These are phyloP conservation scores for Ophiocordyceps polyrhachis-furcata DNA, from an alignment of 2,329 filamentous ascomycete species.

Conservation along the genomic window DNA sequence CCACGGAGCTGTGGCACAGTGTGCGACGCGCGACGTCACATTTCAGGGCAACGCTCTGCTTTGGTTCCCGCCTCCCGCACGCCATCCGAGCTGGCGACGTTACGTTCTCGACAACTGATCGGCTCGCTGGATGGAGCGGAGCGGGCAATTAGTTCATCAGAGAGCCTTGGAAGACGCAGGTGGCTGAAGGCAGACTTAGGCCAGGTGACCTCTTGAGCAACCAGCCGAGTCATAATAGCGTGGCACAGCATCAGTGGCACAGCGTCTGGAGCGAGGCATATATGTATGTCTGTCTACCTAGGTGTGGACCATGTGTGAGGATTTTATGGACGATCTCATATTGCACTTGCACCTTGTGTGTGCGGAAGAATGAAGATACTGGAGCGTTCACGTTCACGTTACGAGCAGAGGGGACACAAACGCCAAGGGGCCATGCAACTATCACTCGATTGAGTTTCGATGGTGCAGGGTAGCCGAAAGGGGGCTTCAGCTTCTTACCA, in stretches of 20 bases:
- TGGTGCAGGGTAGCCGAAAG: no score
- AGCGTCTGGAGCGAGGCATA: neutral
- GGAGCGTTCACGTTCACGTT: no score
- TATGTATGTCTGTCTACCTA: neutral
- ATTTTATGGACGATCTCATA: no score
- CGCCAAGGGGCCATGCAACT: no score
- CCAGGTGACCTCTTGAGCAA: neutral
- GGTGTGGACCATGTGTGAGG: neutral
- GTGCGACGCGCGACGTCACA: neutral
- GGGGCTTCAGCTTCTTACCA: no score
- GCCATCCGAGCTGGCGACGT: neutral
- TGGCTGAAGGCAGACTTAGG: neutral
- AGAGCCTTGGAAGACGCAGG: neutral
- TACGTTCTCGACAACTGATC: neutral
- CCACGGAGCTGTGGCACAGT: neutral
- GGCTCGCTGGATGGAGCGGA: neutral
- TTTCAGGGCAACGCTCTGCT: neutral
- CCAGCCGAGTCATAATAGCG: neutral
- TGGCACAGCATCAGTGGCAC: neutral
- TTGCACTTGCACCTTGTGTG: no score
- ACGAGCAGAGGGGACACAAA: no score
- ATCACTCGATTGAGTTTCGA: no score
- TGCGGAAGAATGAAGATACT: no score
- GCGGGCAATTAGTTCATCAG: neutral
- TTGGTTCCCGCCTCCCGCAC: neutral